A percentile compares a stretch with the other conserved stretches of the same genome.
phyloP scores from a whole-genome alignment of 169 alveolate genomes.

The Plasmodium chabaudi region DNA sequence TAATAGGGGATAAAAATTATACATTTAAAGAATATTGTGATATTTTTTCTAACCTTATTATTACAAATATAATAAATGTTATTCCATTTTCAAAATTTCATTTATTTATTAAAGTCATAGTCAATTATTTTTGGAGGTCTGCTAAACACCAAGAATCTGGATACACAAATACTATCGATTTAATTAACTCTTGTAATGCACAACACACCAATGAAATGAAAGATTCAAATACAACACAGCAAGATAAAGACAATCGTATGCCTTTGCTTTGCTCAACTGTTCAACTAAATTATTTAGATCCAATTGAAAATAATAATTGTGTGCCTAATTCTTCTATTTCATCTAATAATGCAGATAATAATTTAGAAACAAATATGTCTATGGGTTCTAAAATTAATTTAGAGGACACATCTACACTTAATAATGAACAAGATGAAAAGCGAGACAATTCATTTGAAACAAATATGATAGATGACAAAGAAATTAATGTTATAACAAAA shows the following conservation, averaged over 20 bases:
- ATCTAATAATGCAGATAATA: neutral
- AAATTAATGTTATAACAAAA: slow-evolving; percentile 10
- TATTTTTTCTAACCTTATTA: slow-evolving; percentile 26
- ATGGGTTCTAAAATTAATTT: neutral
- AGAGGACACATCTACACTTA: neutral
- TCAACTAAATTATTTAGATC: slow-evolving; percentile 6
- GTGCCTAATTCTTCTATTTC: neutral
- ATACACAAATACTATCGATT: neutral
- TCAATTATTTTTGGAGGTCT: neutral
- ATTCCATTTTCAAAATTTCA: slow-evolving; percentile 38
- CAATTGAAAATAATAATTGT: neutral
- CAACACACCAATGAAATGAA: slow-evolving; percentile 12
- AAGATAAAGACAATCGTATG: neutral
- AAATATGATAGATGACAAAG: neutral
- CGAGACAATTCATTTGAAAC: neutral
- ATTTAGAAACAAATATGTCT: too few relatives aligned
- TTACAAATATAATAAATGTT: slow-evolving; percentile 16
- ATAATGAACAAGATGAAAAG: neutral
- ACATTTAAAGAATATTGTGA: slow-evolving; percentile 50
- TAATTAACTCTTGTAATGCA: slow-evolving; percentile 4
- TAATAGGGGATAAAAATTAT: slow-evolving; percentile 23
- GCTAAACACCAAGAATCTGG: slow-evolving; percentile 1
- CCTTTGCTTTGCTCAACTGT: slow-evolving; percentile 19
- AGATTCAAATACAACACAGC: slow-evolving; percentile 5
- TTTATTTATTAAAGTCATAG: slow-evolving; percentile 5